Conservation (phyloP, 2,329 filamentous ascomycete genomes). For the Calonectria henricotiae region DNA sequence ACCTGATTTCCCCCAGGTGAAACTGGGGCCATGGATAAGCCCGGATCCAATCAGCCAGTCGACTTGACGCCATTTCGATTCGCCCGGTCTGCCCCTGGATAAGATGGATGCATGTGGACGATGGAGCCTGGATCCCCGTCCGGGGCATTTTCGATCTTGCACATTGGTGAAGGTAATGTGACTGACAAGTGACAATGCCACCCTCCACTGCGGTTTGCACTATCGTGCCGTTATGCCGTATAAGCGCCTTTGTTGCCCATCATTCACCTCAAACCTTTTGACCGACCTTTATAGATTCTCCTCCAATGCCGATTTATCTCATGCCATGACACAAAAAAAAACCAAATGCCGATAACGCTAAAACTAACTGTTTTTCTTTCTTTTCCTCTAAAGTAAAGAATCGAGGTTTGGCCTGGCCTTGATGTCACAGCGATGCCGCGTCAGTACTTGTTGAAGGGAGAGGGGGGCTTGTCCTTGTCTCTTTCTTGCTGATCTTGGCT, state of each 20-base stretch:
- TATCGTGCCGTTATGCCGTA: constrained; percentile 32
- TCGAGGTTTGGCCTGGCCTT: constrained; percentile 10
- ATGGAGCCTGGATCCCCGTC: constrained; percentile 28
- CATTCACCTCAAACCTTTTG: constrained; percentile 19
- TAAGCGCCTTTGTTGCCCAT: constrained; percentile 27
- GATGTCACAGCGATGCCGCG: constrained; percentile 24
- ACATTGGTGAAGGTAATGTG: constrained; percentile 29
- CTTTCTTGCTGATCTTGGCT: constrained; percentile 29
- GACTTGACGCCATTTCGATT: constrained; percentile 37
- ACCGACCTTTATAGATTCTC: constrained; percentile 33
- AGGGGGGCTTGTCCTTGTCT: constrained; percentile 1
- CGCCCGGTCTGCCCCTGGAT: constrained; percentile 25
- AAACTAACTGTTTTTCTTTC: background rate
- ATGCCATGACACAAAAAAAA: constrained; percentile 1
- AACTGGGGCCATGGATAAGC: constrained; percentile 16
- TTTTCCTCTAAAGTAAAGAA: background rate
- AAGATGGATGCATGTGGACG: constrained; percentile 22
- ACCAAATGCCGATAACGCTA: constrained; percentile 25
- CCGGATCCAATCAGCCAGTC: constrained; percentile 28
- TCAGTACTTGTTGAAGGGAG: constrained; percentile 9
- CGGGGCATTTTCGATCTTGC: constrained; percentile 40
- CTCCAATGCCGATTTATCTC: background rate
- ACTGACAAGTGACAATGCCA: constrained; percentile 34
- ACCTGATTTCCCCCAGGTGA: constrained; percentile 12
- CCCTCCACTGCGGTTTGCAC: constrained; percentile 24